Percentiles rank a stretch among this genome's conserved stretches.
phyloP scores from a whole-genome alignment of 2,329 filamentous ascomycete genomes.

The Penicillium sclerotiorum region DNA sequence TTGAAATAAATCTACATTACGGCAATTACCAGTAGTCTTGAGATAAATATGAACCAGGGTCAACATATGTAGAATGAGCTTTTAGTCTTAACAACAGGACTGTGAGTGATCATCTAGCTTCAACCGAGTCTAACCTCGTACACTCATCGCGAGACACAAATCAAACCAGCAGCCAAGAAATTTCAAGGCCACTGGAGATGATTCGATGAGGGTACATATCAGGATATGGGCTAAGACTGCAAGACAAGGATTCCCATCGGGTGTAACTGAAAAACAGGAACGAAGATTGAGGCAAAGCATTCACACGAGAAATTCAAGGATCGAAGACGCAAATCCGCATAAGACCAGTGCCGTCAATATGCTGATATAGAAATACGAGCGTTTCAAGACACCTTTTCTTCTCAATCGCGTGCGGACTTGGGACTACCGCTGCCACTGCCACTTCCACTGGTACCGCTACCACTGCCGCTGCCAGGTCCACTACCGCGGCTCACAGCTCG shows the following conservation, averaged over 20 bases:
- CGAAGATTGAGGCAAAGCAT: constrained; percentile 9
- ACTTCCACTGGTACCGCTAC: constrained; percentile 27
- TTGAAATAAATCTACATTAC: not conserved
- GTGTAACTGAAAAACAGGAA: constrained; percentile 14
- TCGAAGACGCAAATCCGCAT: constrained; percentile 3
- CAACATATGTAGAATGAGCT: constrained; percentile 20
- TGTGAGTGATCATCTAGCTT: constrained; percentile 21
- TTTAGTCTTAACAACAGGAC: constrained; percentile 22
- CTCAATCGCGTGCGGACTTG: constrained; percentile 39
- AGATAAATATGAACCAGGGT: not conserved
- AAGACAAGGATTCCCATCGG: constrained; percentile 11
- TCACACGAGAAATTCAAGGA: constrained; percentile 2
- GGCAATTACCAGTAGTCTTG: not conserved
- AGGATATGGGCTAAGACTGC: constrained; percentile 4
- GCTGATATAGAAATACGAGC: not conserved
- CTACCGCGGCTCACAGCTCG: constrained; percentile 53
- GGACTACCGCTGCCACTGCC: constrained; percentile 46
- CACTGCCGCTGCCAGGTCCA: constrained; percentile 48
- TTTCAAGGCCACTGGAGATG: constrained; percentile 4
- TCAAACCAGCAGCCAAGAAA: constrained; percentile 3
- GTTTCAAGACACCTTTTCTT: constrained; percentile 1
- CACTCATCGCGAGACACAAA: constrained; percentile 14
- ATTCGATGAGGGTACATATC: constrained; percentile 7
- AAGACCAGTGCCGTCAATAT: constrained; percentile 2
- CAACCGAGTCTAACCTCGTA: constrained; percentile 14